Percentiles rank a stretch among this genome's conserved stretches.
These are phyloP conservation scores for Corrigiola litoralis DNA, from an alignment of 179 eudicot genomes.

Conservation along the genomic window DNA sequence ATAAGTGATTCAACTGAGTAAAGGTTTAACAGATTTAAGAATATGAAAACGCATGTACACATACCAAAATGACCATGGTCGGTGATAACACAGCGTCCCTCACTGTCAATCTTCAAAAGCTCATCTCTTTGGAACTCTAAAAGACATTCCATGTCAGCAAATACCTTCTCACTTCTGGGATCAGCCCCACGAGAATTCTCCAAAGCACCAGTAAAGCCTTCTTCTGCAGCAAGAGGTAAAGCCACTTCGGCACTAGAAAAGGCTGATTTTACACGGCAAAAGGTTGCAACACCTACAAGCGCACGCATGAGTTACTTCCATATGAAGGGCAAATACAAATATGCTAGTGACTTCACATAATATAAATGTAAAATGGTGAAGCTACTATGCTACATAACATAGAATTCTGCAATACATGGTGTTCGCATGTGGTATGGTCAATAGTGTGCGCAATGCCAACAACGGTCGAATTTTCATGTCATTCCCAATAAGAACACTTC, in stretches of 20 bases:
- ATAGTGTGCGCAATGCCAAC: no score
- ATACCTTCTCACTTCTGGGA: conserved; percentile 25
- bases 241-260: conserved; percentile 80
- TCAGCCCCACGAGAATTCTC: conserved; percentile 38
- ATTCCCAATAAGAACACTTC: no score
- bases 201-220: conserved; percentile 90
- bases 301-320: conserved; percentile 15
- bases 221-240: conserved; percentile 79
- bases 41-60: conserved; percentile 10
- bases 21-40: not conserved
- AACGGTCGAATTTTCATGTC: no score
- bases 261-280: conserved; percentile 86
- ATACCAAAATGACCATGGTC: conserved; percentile 97
- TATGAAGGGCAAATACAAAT: not conserved
- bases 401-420: not conserved
- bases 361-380: not conserved
- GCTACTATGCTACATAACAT: not conserved
- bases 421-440: not conserved
- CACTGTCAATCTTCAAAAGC: conserved; percentile 73
- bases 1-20: not conserved
- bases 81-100: conserved; percentile 91
- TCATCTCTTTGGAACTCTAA: conserved; percentile 63
- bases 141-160: conserved; percentile 42
- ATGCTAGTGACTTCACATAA: conserved; percentile 5
- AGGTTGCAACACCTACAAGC: conserved; percentile 82